Base-by-base conservation (phyloP, 2,329 filamentous ascomycete genomes). In the Reticulascus tulasneorum region DNA sequence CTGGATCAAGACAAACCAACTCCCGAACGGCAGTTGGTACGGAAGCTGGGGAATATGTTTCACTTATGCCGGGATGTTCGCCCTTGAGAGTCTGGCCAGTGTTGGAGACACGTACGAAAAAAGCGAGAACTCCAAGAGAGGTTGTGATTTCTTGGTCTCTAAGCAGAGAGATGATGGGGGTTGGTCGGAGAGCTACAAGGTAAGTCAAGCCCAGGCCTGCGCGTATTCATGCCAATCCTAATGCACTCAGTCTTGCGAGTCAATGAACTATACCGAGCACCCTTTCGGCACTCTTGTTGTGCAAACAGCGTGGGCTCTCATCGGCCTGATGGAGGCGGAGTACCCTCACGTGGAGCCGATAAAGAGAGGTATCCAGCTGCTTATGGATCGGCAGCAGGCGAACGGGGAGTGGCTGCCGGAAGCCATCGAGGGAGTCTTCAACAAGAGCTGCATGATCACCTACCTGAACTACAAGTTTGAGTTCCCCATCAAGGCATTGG, bases 401-500 rank as follows among this genome's bases (percentile, higher is more conserved):
- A 95, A 95, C 54, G 93, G 93, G 22, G 90, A 96, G 66, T 98
- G 93, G 93, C 58, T 86, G 48, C 90, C 96, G 58, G 93, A 97
- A 62, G 83, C 85, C 1, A 97, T 98, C 51, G 93, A 98, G 60
- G 93, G 93, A 3, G 93, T 98, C 9, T 98, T 98, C 66, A 98
- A 98, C 66, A 95, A 96, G 70, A 93, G 83, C 53, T 97, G 91
- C 71, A 97, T 96, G 88, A 98, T 98, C 47, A 93, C 88, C 1
- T 98, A 98, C 56, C 91, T 91, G 27, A 98, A 98, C 70, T 98
- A 98, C 72, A 98, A 97, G 69, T 93, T 95, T 59, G 86, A 84
- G 40, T 98, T 96, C 63, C 82, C 91, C 2, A 85, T 97, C 57
- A 94, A 94, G 66, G 93, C 93, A 3, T 61, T 98, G 46, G 93